phyloP scores from a whole-genome alignment of 352 stramenopile genomes.

The Phytopythium oedochilum region DNA sequence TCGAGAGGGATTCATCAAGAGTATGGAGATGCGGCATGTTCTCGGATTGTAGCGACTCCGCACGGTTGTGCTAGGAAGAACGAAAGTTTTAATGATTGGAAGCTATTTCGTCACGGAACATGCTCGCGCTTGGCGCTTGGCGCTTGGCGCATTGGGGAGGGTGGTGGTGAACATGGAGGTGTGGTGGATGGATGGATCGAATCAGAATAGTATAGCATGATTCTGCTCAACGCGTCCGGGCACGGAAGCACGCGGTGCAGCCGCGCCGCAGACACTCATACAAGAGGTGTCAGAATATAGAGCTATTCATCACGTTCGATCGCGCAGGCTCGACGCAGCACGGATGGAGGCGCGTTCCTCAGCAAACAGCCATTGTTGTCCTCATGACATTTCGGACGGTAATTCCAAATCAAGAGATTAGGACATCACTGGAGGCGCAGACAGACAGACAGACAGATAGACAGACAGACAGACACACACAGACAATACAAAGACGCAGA shows the following conservation, averaged over 20 bases:
- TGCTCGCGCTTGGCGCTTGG: slow-evolving; percentile 5
- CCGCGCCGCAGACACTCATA: slow-evolving; percentile 64
- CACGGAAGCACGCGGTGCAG: slow-evolving; percentile 54
- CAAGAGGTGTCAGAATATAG: slow-evolving; percentile 90
- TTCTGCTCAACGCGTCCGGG: slow-evolving; percentile 71
- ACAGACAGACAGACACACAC: slow-evolving; percentile 1
- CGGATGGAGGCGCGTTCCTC: slow-evolving; percentile 50
- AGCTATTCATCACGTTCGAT: slow-evolving; percentile 85
- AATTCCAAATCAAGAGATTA: slow-evolving; percentile 86
- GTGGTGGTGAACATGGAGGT: background rate
- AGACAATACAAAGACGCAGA: background rate
- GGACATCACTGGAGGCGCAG: slow-evolving; percentile 68
- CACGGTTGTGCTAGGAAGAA: slow-evolving; percentile 78
- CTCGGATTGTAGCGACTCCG: slow-evolving; percentile 58
- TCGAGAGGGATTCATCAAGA: too few relatives aligned
- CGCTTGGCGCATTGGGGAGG: background rate
- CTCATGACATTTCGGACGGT: slow-evolving; percentile 81
- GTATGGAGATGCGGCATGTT: slow-evolving; percentile 18
- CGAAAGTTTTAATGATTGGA: slow-evolving; percentile 85
- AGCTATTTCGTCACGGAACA: slow-evolving; percentile 70
- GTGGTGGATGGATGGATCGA: too few relatives aligned
- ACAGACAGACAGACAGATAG: background rate
- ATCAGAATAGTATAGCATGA: slow-evolving; percentile 71
- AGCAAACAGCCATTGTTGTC: slow-evolving; percentile 88
- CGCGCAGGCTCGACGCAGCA: background rate